These are phyloP conservation scores for Fusarium clavum DNA, from an alignment of 2,329 filamentous ascomycete species.

Conservation along the genomic window DNA sequence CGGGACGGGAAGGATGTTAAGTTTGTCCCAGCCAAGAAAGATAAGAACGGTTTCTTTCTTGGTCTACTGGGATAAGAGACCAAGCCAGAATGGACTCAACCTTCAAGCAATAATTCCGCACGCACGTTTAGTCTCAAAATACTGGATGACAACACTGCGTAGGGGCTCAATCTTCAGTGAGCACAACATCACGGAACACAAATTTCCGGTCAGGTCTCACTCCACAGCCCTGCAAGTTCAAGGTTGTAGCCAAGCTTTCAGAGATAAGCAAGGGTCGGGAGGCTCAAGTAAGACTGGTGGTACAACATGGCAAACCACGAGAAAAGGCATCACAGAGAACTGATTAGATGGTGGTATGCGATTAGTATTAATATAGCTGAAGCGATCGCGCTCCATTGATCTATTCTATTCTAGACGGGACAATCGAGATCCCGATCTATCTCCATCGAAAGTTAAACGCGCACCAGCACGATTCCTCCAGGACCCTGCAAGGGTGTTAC, in stretches of 20 bases:
- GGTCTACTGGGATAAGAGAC: background rate
- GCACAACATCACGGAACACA: background rate
- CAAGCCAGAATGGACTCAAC: background rate
- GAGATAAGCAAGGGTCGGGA: background rate
- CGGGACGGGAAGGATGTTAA: background rate
- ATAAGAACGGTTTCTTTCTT: background rate
- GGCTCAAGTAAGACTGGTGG: background rate
- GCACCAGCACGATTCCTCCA: constrained; percentile 40
- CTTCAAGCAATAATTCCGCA: background rate
- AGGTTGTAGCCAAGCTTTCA: background rate
- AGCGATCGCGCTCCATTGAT: constrained; percentile 38
- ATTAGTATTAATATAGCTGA: constrained; percentile 47
- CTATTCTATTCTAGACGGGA: constrained; percentile 38
- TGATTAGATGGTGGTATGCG: constrained; percentile 30
- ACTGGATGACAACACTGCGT: background rate
- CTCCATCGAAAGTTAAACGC: constrained; percentile 40
- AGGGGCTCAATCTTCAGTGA: background rate
- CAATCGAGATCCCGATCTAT: constrained; percentile 33
- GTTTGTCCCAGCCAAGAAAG: constrained; percentile 2
- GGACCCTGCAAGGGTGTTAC: constrained; percentile 13
- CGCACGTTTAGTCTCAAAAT: background rate
- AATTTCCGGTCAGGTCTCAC: background rate
- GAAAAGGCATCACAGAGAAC: background rate
- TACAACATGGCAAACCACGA: background rate
- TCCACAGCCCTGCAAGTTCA: background rate